Base-by-base conservation (phyloP, 2,329 filamentous ascomycete genomes). In the Pseudogymnoascus sp. region DNA sequence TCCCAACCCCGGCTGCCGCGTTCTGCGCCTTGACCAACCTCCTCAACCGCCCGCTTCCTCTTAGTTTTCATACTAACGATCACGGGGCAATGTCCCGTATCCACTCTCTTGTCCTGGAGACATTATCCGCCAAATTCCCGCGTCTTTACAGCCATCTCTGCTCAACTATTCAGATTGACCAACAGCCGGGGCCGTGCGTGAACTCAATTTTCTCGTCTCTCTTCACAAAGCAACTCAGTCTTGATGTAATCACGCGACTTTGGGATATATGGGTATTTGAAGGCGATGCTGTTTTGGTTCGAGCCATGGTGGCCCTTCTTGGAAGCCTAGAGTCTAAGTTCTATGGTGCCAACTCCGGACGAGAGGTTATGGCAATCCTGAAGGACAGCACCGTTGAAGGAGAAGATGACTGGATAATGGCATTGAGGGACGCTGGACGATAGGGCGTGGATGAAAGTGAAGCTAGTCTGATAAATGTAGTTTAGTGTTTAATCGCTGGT, bases 181-280 rank as follows among this genome's bases (percentile, higher is more conserved):
- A 74, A 3, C 67, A 82, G 5, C 67, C 76, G 2, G 74, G 83
- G 57, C 64, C 72, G 15, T 88, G 84, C 65, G 75, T 91, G 5
- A 72, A 77, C 26, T 74, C 78, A 12, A 74, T 89, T 58, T 88
- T 90, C 67, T 80, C 79, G 5, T 77, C 77, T 13, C 74, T 90
- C 5, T 89, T 90, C 69, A 86, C 86, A 0, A 72, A 74, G 13
- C 76, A 81, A 37, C 73, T 90, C 3, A 79, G 80, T 6, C 77
- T 91, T 13, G 89, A 92, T 67, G 81, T 88, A 65, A 86, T 84
- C 3, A 82, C 84, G 1, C 76, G 90, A 2, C 73, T 94, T 10
- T 92, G 88, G 88, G 90, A 95, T 64, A 82, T 92, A 0, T 90
- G 89, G 65, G 83, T 89, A 2, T 90, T 95, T 64, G 90, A 95